Evolutionary conservation across 2,329 filamentous ascomycete genomes (phyloP), one percentile per base, ranked within the genome.

Genomic region (Penicillium polonicum): DNA sequence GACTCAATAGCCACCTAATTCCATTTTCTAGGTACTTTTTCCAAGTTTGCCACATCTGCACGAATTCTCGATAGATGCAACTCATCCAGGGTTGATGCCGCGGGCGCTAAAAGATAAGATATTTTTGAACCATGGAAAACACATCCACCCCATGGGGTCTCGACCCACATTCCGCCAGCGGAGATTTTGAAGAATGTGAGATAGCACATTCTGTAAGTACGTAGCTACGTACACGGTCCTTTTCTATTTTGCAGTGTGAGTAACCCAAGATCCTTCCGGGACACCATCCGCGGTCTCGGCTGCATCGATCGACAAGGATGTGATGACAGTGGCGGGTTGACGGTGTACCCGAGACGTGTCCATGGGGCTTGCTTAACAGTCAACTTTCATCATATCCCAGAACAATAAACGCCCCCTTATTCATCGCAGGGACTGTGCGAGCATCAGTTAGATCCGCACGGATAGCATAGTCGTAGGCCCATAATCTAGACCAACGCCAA

Each of bases 231-330:
- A n/a, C 38, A 42, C 29, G 31, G 50, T 50, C 31, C 52, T 41
- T 43, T 38, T 25, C 39, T 43, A 31, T 41, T 35, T 17, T 39
- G 48, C 62, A 57, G 52, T 57, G 41, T 63, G 59, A 61, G 60
- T 55, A 63, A 61, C 59, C 49, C 41, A 56, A 53, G 39, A 9
- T 23, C 27, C 31, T 19, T 15, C 35, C 50, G 58, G 52, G 33
- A 36, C 31, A 19, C 45, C 38, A 48, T 59, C 50, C 53, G 55
- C 52, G 46, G 49, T 41, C 23, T 45, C 39, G 49, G 39, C 35
- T 43, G 58, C 55, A 51, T 48, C 46, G 55, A 60, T 60, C 50
- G 41, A 36, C 45, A 43, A 57, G 36, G 57, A 33, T 57, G 45
- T 50, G 48, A 56, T 50, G 49, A 23, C n/a, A 25, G 48, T 55